Evolutionary conservation across 345 rosid genomes (phyloP), one percentile per base, ranked within the genome.

Genomic region (Acer yangbiense): DNA sequence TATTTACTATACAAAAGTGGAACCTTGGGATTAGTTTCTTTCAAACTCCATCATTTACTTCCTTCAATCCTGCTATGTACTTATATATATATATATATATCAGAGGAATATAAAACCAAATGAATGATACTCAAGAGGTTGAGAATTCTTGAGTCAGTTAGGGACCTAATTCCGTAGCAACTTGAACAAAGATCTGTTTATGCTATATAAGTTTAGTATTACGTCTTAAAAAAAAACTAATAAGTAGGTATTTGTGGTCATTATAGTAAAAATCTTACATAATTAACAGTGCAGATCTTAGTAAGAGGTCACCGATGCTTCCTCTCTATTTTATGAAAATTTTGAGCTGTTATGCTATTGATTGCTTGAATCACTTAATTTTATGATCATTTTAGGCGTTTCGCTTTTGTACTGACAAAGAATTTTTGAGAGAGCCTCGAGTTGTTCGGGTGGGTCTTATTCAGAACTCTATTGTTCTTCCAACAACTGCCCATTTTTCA

Each of bases 381-480:
- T 65, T 46, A 12, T 62, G 48, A 52, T 83, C 58, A 41, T 57
- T 79, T 68, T 87, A 96, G 99, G 97, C 90, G 12, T 88, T 87
- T 77, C 13, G 82, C 70, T 94, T 96, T 80, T 79, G 77, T 44
- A 95, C 99, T 84, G 97, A 89, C 79, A 81, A 81, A 81, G 99
- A 95, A 81, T 75, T 84, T 29, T 48, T 92, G 80, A 86, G 99
- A 87, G 89, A 82, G 72, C 93, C 97, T 21, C 85, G 87, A 84
- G 80, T 91, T 1, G 98, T 96, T 27, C 90, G 97, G 85, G 98
- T 92, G 50, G 99, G 97, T 76, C 92, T 96, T 52, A 86, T 96
- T 82, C 98, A 96, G 85, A 96, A 91, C 82, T 90, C 97, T 67
- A 86, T 88, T 50, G 91, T 88, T 83, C 89, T 94, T 86, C 98